A percentile compares a stretch with the other conserved stretches of the same genome.
phyloP scores from a whole-genome alignment of 345 rosid genomes.

The Citrus mangshanensis region DNA sequence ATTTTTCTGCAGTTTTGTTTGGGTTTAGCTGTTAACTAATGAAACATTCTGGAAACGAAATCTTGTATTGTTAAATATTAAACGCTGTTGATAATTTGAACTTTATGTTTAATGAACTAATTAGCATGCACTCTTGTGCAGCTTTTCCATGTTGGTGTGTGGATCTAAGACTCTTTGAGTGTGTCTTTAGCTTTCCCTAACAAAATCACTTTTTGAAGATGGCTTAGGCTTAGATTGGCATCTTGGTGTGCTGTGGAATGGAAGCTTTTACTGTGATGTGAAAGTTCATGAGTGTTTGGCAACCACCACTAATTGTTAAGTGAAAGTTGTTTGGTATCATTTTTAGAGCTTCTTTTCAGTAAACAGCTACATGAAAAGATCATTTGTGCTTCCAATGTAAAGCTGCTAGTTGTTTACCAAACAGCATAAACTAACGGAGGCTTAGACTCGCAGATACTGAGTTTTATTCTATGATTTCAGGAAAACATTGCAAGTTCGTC shows the following conservation, averaged over 20 bases:
- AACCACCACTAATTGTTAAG: neutral
- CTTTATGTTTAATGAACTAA: neutral
- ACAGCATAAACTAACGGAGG: neutral
- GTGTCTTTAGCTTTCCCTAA: neutral
- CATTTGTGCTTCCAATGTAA: too few relatives aligned
- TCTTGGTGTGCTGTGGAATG: neutral
- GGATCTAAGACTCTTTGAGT: neutral
- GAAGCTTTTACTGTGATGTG: neutral
- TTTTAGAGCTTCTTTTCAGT: neutral
- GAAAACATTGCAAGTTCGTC: constrained; percentile 78
- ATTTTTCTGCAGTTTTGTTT: neutral
- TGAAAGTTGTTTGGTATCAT: neutral
- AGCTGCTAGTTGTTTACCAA: neutral
- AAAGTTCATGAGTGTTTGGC: neutral
- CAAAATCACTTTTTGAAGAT: neutral
- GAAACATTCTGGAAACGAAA: neutral
- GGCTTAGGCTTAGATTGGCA: neutral
- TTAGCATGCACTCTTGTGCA: too few relatives aligned
- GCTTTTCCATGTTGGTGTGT: too few relatives aligned
- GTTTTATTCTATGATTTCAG: constrained; percentile 35
- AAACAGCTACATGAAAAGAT: too few relatives aligned
- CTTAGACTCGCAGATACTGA: neutral
- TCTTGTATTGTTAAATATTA: neutral
- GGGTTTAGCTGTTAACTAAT: neutral
- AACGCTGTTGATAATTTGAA: neutral